phyloP scores from a whole-genome alignment of 345 rosid genomes.

The Populus deltoides region DNA sequence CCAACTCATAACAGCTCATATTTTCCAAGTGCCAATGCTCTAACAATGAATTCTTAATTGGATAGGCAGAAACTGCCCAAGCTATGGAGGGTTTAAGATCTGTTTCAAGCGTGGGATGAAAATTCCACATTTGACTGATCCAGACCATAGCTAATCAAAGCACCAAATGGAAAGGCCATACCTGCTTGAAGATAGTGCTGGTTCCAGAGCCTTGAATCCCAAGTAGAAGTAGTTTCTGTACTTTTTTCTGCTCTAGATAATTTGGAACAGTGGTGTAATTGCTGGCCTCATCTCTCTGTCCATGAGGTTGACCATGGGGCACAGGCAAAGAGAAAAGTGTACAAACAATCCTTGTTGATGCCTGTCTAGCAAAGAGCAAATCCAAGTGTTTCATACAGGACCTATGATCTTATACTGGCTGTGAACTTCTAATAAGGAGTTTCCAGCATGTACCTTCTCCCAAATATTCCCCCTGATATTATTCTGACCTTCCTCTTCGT shows the following conservation, averaged over 20 bases:
- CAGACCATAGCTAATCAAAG: neutral
- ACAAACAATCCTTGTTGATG: conserved; percentile 81
- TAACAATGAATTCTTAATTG: neutral
- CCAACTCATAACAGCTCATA: neutral
- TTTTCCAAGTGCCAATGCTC: neutral
- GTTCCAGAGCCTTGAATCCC: conserved; percentile 83
- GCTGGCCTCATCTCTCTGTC: conserved; percentile 67
- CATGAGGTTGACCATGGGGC: conserved; percentile 67
- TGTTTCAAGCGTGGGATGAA: neutral
- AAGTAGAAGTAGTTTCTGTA: conserved; percentile 79
- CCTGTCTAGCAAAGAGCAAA: conserved; percentile 57
- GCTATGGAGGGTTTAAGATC: neutral
- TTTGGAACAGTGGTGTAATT: conserved; percentile 66
- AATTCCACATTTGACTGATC: neutral
- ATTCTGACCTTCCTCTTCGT: conserved; percentile 86
- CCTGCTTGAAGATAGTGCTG: conserved; percentile 93
- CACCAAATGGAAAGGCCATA: conserved; percentile 15
- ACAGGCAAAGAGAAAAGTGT: conserved; percentile 88
- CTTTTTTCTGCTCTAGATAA: conserved; percentile 76
- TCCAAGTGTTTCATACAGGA: conserved; percentile 22
- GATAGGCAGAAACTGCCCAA: neutral
- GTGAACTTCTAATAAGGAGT: conserved; percentile 4
- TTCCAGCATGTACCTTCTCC: conserved; percentile 57
- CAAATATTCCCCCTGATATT: conserved; percentile 80
- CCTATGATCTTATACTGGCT: conserved; percentile 1